Percentiles rank a stretch among this genome's conserved stretches.
phyloP scores from a whole-genome alignment of 176 grass and related monocot species.

The Phoenix dactylifera region DNA sequence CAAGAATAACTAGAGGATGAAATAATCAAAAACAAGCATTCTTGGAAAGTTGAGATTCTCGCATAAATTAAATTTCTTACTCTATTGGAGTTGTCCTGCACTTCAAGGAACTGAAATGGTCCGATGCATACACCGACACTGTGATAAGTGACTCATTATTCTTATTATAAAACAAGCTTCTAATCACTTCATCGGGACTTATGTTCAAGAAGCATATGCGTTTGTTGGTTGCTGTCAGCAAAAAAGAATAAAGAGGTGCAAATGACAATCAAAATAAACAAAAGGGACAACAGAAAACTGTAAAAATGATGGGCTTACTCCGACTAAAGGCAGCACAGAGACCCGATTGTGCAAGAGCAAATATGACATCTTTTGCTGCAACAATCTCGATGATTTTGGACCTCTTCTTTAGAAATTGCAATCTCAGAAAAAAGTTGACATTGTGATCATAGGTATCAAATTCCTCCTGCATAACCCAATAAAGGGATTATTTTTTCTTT shows the following conservation, averaged over 20 bases:
- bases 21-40: conserved; percentile 2
- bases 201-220: conserved; percentile 84
- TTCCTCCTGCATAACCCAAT: conserved; percentile 51
- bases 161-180: conserved; percentile 73
- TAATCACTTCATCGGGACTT: conserved; percentile 67
- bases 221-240: conserved; percentile 54
- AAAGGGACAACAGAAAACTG: background rate
- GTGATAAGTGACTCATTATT: conserved; percentile 65
- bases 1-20: no score
- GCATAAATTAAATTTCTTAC: conserved; percentile 31
- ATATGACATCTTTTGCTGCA: conserved; percentile 74
- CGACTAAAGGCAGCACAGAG: conserved; percentile 68
- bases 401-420: conserved; percentile 55
- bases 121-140: conserved; percentile 63
- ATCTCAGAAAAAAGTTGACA: conserved; percentile 34
- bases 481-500: background rate
- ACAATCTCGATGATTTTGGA: conserved; percentile 80
- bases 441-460: conserved; percentile 50
- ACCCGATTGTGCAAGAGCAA: conserved; percentile 62
- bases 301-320: conserved; percentile 30
- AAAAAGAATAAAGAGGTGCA: conserved; percentile 24
- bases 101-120: conserved; percentile 66
- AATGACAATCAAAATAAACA: conserved; percentile 28
- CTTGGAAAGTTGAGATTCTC: background rate
- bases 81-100: conserved; percentile 77